Conservation (phyloP, 2,329 filamentous ascomycete species). For the Aspergillus neoniger region DNA sequence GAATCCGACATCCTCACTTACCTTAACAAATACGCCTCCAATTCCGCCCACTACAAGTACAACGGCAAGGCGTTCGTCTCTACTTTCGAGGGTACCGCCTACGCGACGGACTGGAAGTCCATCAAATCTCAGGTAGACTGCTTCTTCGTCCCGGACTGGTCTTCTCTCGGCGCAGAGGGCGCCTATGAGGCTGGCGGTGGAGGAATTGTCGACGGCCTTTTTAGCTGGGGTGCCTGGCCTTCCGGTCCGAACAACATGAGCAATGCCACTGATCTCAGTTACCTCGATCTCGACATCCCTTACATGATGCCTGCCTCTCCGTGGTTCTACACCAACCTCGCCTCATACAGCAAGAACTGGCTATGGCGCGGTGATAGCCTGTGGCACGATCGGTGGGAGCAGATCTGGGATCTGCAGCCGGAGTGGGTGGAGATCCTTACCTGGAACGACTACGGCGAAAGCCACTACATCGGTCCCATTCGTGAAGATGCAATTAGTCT, state of each 20-base stretch:
- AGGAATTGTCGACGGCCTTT: conserved; percentile 27
- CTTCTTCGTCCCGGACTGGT: conserved; percentile 52
- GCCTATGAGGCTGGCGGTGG: conserved; percentile 27
- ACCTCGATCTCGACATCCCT: conserved; percentile 36
- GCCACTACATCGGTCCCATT: conserved; percentile 55
- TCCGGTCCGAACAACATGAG: conserved; percentile 49
- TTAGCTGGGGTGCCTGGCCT: conserved; percentile 50
- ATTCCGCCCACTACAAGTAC: conserved; percentile 28
- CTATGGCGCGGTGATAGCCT: conserved; percentile 49
- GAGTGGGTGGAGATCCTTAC: conserved; percentile 52
- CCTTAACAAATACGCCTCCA: conserved; percentile 25
- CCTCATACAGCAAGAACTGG: conserved; percentile 55
- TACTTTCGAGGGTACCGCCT: conserved; percentile 48
- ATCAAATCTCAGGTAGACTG: conserved; percentile 44
- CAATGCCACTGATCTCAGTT: conserved; percentile 42
- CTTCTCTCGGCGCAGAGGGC: conserved; percentile 37
- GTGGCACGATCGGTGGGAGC: conserved; percentile 47
- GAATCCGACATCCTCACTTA: conserved; percentile 22
- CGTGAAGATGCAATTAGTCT: neutral
- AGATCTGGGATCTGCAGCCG: conserved; percentile 48
- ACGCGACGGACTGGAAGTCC: conserved; percentile 45
- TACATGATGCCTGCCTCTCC: conserved; percentile 54
- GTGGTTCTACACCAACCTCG: conserved; percentile 57
- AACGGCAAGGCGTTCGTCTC: conserved; percentile 37
- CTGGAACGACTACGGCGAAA: conserved; percentile 58